Evolutionary conservation across 257 asterid genomes (phyloP).

Genomic region (Ajuga chamaepitys): DNA sequence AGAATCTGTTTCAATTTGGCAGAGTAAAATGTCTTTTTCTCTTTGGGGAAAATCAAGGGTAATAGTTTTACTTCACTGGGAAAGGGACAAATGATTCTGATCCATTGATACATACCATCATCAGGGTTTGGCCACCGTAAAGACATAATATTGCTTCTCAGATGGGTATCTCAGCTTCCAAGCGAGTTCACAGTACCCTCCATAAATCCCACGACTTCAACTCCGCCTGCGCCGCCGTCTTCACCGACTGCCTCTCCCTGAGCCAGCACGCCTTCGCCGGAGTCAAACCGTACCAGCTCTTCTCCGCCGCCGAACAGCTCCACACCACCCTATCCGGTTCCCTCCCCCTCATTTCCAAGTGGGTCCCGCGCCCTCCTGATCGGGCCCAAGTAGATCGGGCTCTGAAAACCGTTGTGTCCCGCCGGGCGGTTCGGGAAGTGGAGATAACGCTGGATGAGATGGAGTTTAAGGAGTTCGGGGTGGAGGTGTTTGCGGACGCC

Average conservation of each 20-base stretch:
- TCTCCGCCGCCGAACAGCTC: conserved; percentile 59
- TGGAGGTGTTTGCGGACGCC: conserved; percentile 44
- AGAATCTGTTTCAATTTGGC: no score
- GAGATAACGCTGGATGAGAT: conserved; percentile 32
- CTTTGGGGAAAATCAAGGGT: no score
- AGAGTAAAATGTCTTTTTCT: no score
- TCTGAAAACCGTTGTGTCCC: conserved; percentile 20
- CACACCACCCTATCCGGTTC: conserved; percentile 37
- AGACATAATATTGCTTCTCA: neutral
- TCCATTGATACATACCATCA: no score
- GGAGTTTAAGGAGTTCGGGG: conserved; percentile 52
- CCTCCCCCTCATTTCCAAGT: conserved; percentile 45
- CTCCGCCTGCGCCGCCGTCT: conserved; percentile 60
- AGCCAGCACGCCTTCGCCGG: conserved; percentile 77
- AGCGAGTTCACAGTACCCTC: conserved; percentile 47
- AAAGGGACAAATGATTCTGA: no score
- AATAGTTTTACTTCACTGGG: no score
- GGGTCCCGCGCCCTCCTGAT: conserved; percentile 60
- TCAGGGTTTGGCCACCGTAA: no score
- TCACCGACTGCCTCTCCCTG: conserved; percentile 44
- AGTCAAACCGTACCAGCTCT: conserved; percentile 67
- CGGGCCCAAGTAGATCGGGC: conserved; percentile 60
- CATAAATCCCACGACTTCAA: conserved; percentile 44
- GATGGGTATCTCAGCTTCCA: conserved; percentile 73
- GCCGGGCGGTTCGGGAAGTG: conserved; percentile 21